A percentile compares a stretch with the other conserved stretches of the same genome.
phyloP scores from a whole-genome alignment of 805 yeast genomes.

The Myxozyma geophila region DNA sequence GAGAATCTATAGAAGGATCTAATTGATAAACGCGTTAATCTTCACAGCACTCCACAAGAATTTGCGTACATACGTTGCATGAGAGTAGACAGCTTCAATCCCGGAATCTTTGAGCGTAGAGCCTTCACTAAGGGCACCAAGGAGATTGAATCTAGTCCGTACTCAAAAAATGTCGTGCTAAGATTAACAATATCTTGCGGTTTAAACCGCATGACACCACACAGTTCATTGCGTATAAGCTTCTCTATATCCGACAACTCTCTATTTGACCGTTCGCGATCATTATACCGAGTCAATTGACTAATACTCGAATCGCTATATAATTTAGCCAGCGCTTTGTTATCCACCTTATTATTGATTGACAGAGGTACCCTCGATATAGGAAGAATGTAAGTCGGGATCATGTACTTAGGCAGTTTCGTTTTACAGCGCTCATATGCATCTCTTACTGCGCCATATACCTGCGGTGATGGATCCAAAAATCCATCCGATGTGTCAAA shows the following conservation, averaged over 20 bases:
- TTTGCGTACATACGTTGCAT: slow-evolving; percentile 13
- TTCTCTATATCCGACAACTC: slow-evolving; percentile 23
- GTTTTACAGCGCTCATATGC: slow-evolving; percentile 10
- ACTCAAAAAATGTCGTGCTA: slow-evolving; percentile 35
- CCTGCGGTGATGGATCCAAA: slow-evolving; percentile 3
- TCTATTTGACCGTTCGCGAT: background rate
- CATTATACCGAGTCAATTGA: background rate
- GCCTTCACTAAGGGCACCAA: slow-evolving; percentile 27
- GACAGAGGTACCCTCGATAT: slow-evolving; percentile 35
- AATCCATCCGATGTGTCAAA: background rate
- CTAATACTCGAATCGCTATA: slow-evolving; percentile 9
- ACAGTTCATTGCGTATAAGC: slow-evolving; percentile 16
- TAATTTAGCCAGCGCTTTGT: slow-evolving; percentile 19
- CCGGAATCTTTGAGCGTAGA: slow-evolving; percentile 7
- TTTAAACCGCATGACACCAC: background rate
- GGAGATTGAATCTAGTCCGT: slow-evolving; percentile 40
- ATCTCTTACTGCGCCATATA: background rate
- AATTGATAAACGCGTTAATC: no score
- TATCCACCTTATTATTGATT: slow-evolving; percentile 38
- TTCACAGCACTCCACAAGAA: no score
- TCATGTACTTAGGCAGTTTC: slow-evolving; percentile 37
- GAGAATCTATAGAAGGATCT: slow-evolving; percentile 25
- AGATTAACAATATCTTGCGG: background rate
- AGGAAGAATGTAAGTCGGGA: slow-evolving; percentile 38
- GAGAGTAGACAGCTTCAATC: slow-evolving; percentile 16